Base-by-base conservation (phyloP, 202 grass and related monocot genomes). In the Dendrocalamus latiflorus region DNA sequence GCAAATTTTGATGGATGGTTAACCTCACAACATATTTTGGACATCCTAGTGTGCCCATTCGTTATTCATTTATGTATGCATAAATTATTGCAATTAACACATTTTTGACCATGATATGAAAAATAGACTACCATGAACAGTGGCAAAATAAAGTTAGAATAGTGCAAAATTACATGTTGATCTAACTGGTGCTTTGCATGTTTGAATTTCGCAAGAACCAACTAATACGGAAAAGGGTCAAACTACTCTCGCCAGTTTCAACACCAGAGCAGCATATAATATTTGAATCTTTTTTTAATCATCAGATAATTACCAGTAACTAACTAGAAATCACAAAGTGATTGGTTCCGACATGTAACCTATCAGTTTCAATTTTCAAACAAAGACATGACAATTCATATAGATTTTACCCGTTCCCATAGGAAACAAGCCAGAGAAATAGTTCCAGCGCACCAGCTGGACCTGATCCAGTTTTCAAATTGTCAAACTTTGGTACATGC, bases 1-100 rank as follows among this genome's bases (percentile, higher is more conserved):
- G 63, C 56, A 82, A 63, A 72, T 17, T 72, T 36, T 50, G 68
- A 60, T 51, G 18, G 15, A 62, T 81, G 43, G 74, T 62, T n/a
- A 2, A 77, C 11, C 22, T 61, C n/a, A 22, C 1, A 37, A 14
- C 20, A 68, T 45, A 42, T n/a, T 66, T 41, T 81, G 26, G 10
- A 50, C 34, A 58, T 75, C 15, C 44, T 21, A 54, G 16, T 37
- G 18, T 77, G 51, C 43, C 15, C n/a, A 48, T 38, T 56, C 30
- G n/a, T 30, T 34, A 74, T 42, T 36, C 45, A 58, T 42, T 74
- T 80, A 48, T 58, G 26, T 17, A 38, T 80, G 30, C 9, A 65
- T 9, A 47, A 37, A 57, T 48, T 30, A 18, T 1, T 68, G 15
- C 6, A 16, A 12, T 25, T 10, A 14, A 70, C 9, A 66, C 14